A percentile compares a stretch with the other conserved stretches of the same genome.
These are phyloP conservation scores for Pichia ethanolica DNA, from an alignment of 805 yeast genomes.

Conservation along the genomic window DNA sequence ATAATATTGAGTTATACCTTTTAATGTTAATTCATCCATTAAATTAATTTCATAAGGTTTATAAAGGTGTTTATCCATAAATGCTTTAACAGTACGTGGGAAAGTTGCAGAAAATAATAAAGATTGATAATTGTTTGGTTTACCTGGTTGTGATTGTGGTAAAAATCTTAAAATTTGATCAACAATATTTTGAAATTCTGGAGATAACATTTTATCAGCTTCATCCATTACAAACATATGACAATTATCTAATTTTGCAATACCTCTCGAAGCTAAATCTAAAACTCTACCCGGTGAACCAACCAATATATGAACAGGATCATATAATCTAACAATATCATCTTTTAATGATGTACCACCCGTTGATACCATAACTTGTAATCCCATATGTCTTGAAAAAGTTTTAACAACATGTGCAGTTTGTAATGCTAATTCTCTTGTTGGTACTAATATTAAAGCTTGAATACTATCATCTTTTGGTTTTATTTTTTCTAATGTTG, in stretches of 20 bases:
- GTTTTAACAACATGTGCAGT: constrained; percentile 97
- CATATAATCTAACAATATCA: constrained; percentile 87
- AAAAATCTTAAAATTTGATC: constrained; percentile 79
- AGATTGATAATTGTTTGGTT: constrained; percentile 59
- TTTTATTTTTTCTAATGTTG: constrained; percentile 81
- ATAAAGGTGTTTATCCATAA: constrained; percentile 83
- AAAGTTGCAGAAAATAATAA: constrained; percentile 91
- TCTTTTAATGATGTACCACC: constrained; percentile 95
- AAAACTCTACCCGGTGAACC: constrained; percentile 98
- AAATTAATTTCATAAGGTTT: constrained; percentile 93
- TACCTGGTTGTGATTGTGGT: constrained; percentile 40
- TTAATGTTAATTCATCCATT: constrained; percentile 94
- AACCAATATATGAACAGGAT: constrained; percentile 87
- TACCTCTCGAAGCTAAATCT: constrained; percentile 81
- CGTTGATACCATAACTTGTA: constrained; percentile 95
- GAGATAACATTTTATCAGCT: constrained; percentile 92
- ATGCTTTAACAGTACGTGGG: constrained; percentile 87
- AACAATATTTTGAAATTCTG: constrained; percentile 81
- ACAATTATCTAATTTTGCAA: constrained; percentile 84
- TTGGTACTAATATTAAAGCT: constrained; percentile 89
- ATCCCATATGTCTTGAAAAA: constrained; percentile 85
- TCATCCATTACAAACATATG: constrained; percentile 94
- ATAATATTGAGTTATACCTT: constrained; percentile 95
- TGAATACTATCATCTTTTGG: constrained; percentile 81
- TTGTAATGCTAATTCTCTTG: constrained; percentile 95